Evolutionary conservation across 805 yeast species (phyloP).

Genomic region (Spencermartinsiella europaea): DNA sequence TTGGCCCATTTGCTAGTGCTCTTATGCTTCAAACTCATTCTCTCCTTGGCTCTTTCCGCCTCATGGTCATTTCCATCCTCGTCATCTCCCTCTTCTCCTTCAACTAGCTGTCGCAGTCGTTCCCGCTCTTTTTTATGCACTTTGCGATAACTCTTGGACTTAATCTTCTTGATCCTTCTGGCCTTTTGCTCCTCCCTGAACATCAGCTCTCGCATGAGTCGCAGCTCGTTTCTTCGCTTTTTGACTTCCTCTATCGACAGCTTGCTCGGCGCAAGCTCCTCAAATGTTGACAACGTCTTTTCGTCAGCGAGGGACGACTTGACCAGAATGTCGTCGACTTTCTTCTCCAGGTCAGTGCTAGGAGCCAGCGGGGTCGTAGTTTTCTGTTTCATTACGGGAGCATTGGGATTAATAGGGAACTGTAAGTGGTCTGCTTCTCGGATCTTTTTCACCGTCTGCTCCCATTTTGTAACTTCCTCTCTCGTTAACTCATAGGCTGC

Average conservation of each 20-base stretch:
- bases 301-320: slow-evolving; percentile 69
- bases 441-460: slow-evolving; percentile 70
- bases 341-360: slow-evolving; percentile 57
- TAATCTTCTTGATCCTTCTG: slow-evolving; percentile 87
- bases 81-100: slow-evolving; percentile 47
- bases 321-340: slow-evolving; percentile 53
- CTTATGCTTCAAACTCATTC: slow-evolving; percentile 89
- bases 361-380: slow-evolving; percentile 49
- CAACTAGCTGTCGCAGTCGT: slow-evolving; percentile 62
- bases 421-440: slow-evolving; percentile 79
- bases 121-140: slow-evolving; percentile 79
- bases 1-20: slow-evolving; percentile 88
- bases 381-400: slow-evolving; percentile 44
- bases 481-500: slow-evolving; percentile 90
- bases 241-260: slow-evolving; percentile 73
- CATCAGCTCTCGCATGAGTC: slow-evolving; percentile 93
- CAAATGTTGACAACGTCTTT: slow-evolving; percentile 74
- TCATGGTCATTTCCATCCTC: slow-evolving; percentile 59
- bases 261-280: slow-evolving; percentile 77
- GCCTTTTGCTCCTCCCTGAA: slow-evolving; percentile 92
- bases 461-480: slow-evolving; percentile 84
- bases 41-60: slow-evolving; percentile 75
- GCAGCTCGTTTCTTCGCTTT: slow-evolving; percentile 72
- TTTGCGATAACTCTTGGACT: slow-evolving; percentile 82
- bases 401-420: slow-evolving; percentile 59